Evolutionary conservation across 2,329 filamentous ascomycete species (phyloP).

Genomic region (Pestalotiopsis sp.): DNA sequence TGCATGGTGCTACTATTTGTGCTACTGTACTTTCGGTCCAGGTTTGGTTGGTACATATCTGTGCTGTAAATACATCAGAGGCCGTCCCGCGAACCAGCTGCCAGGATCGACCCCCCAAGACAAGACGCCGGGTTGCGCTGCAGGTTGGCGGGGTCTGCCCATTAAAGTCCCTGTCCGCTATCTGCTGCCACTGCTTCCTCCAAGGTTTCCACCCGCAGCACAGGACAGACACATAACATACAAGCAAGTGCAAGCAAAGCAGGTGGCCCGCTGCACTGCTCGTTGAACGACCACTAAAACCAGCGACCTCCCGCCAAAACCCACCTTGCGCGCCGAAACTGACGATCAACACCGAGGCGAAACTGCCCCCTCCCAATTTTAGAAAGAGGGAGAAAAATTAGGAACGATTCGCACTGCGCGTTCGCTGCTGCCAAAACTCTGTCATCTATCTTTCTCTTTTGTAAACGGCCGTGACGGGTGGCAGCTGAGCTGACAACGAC

Average conservation of each 20-base stretch:
- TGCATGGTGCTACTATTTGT: neutral
- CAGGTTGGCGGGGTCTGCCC: neutral
- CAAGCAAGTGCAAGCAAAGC: neutral
- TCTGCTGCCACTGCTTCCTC: conserved; percentile 6
- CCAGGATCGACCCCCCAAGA: neutral
- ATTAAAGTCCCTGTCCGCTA: neutral
- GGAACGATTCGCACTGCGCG: neutral
- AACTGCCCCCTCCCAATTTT: conserved; percentile 22
- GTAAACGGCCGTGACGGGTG: neutral
- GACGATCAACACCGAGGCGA: conserved; percentile 42
- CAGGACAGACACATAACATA: neutral
- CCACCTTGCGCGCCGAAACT: conserved; percentile 34
- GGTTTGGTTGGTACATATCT: neutral
- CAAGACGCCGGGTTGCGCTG: neutral
- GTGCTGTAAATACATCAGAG: neutral
- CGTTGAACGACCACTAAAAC: neutral
- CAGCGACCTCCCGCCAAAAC: neutral
- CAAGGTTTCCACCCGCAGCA: conserved; percentile 21
- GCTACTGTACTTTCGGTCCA: no score
- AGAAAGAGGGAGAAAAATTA: conserved; percentile 7
- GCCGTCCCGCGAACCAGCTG: neutral
- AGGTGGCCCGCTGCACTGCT: neutral
- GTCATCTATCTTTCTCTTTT: neutral
- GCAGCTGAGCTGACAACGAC: neutral
- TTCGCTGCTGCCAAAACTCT: neutral